Percentiles rank a stretch among this genome's conserved stretches.
Evolutionary conservation across 1,139 yeast species (phyloP).

Genomic region (Suhomyces coccinellae): DNA sequence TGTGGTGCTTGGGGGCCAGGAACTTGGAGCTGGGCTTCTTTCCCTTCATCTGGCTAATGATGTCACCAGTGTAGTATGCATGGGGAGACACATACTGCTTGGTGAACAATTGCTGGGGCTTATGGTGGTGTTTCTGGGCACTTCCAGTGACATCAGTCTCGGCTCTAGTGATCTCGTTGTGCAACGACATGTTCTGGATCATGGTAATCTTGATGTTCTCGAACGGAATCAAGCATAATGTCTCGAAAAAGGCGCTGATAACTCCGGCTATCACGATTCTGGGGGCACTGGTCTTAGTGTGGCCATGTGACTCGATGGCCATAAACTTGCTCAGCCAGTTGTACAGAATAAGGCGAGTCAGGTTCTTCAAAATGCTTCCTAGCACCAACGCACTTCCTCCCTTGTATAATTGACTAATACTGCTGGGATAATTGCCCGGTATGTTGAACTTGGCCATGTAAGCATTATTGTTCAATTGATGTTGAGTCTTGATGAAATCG

Average conservation of each 20-base stretch:
- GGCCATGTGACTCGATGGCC: slow-evolving; percentile 51
- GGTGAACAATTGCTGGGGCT: slow-evolving; percentile 27
- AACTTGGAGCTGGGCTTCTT: slow-evolving; percentile 28
- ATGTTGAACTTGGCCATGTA: slow-evolving; percentile 39
- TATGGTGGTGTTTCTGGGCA: slow-evolving; percentile 22
- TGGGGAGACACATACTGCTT: slow-evolving; percentile 48
- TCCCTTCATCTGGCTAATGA: slow-evolving; percentile 31
- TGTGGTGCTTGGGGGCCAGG: slow-evolving; percentile 18
- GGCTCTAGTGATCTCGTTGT: slow-evolving; percentile 34
- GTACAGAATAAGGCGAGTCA: slow-evolving; percentile 71
- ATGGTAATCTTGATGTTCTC: slow-evolving; percentile 83
- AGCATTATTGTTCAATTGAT: slow-evolving; percentile 56
- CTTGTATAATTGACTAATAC: slow-evolving; percentile 52
- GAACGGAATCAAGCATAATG: slow-evolving; percentile 84
- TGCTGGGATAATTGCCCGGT: slow-evolving; percentile 41
- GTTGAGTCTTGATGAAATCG: slow-evolving; percentile 76
- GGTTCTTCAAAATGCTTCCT: slow-evolving; percentile 74
- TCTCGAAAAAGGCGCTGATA: slow-evolving; percentile 80
- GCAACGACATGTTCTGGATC: slow-evolving; percentile 64
- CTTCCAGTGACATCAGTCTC: slow-evolving; percentile 33
- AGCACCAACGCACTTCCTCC: slow-evolving; percentile 81
- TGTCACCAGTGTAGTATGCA: slow-evolving; percentile 42
- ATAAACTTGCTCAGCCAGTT: slow-evolving; percentile 76
- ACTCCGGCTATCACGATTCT: slow-evolving; percentile 80
- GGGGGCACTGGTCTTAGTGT: slow-evolving; percentile 61